Percentiles rank a stretch among this genome's conserved stretches.
phyloP scores from a whole-genome alignment of 345 rosid species.

The Boechera divaricarpa region DNA sequence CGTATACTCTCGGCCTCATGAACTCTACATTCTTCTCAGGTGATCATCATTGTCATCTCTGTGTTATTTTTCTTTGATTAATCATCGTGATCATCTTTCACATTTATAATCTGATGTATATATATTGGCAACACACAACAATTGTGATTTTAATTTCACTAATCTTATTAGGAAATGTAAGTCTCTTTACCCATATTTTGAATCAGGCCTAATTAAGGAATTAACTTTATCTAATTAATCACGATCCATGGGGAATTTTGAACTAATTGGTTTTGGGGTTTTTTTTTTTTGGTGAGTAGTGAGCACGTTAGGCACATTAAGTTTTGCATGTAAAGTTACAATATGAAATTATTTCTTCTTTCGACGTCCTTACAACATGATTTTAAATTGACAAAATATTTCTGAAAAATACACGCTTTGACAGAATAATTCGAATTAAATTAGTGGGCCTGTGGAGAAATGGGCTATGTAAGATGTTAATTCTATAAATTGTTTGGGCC shows the following conservation, averaged over 20 bases:
- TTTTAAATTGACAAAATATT: background rate
- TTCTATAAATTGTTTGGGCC: constrained; percentile 3
- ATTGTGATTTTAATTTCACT: background rate
- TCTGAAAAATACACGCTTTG: background rate
- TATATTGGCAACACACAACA: no score
- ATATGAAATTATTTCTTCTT: background rate
- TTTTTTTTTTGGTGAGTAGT: constrained; percentile 19
- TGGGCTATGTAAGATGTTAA: background rate
- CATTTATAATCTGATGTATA: background rate
- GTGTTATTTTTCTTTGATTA: background rate
- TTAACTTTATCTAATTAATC: background rate
- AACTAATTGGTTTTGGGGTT: background rate
- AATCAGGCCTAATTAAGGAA: background rate
- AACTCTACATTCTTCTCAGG: constrained; percentile 56
- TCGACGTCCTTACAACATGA: background rate
- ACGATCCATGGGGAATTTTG: background rate
- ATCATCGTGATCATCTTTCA: background rate
- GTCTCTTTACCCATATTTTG: no score
- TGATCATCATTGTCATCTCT: constrained; percentile 17
- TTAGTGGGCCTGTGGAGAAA: background rate
- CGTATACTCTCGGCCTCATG: constrained; percentile 49
- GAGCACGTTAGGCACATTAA: constrained; percentile 27
- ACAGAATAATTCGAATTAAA: background rate
- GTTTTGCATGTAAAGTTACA: constrained; percentile 1
- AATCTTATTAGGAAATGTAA: background rate